These are phyloP conservation scores for Sesbania bispinosa DNA, from an alignment of 306 rosid genomes.

Conservation along the genomic window DNA sequence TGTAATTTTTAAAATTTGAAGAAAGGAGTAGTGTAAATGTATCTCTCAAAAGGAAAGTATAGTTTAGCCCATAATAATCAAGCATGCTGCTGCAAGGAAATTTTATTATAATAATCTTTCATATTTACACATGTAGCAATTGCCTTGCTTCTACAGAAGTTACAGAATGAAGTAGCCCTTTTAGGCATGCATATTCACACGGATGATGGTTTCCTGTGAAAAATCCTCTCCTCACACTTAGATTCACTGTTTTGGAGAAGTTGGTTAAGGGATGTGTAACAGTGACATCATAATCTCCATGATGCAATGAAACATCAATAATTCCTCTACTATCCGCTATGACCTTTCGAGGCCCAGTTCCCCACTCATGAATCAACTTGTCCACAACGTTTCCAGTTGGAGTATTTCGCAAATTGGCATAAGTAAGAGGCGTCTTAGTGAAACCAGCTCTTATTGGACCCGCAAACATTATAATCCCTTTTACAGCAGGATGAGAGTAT, in stretches of 20 bases:
- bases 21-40: too few species aligned
- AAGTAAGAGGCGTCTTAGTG: slow-evolving; percentile 41
- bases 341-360: slow-evolving; percentile 21
- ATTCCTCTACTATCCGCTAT: slow-evolving; percentile 49
- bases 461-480: slow-evolving; percentile 77
- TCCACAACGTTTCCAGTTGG: slow-evolving; percentile 73
- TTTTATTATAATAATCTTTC: background rate
- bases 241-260: slow-evolving; percentile 32
- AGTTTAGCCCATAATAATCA: too few species aligned
- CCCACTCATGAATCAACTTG: slow-evolving; percentile 65
- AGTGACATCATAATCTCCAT: slow-evolving; percentile 72
- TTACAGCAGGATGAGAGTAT: slow-evolving; percentile 60
- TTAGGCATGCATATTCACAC: slow-evolving; percentile 41
- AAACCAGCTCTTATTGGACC: slow-evolving; percentile 71
- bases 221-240: slow-evolving; percentile 44
- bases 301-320: slow-evolving; percentile 50
- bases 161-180: background rate
- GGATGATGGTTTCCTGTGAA: slow-evolving; percentile 31
- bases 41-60: too few species aligned
- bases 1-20: too few species aligned
- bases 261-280: slow-evolving; percentile 42
- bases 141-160: background rate
- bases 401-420: slow-evolving; percentile 56
- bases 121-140: background rate
- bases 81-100: too few species aligned